Conservation (phyloP, 2,329 filamentous ascomycete species). For the Tolypocladium inflatum region DNA sequence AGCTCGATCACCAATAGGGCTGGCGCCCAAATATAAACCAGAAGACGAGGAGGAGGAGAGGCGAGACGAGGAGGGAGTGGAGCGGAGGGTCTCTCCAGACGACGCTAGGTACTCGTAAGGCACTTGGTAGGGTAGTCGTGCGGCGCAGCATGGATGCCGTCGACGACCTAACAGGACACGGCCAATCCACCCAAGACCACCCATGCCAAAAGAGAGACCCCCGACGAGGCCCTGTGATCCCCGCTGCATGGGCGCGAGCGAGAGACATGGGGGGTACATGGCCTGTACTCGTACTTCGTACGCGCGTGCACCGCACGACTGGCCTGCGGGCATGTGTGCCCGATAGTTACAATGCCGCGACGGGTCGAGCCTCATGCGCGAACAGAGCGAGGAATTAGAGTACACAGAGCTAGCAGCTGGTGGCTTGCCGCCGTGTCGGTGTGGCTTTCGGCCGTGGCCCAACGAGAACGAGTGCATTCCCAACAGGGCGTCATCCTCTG, state of each 20-base stretch:
- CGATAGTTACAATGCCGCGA: neutral
- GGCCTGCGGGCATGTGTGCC: too few relatives aligned
- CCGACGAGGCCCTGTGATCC: neutral
- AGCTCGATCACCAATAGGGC: neutral
- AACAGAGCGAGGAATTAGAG: neutral
- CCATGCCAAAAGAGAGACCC: neutral
- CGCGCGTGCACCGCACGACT: neutral
- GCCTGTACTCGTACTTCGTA: neutral
- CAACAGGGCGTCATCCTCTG: neutral
- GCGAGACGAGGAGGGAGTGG: neutral
- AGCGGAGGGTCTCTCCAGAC: neutral
- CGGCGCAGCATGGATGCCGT: neutral
- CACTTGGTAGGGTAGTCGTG: neutral
- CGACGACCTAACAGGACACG: neutral
- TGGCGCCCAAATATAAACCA: neutral
- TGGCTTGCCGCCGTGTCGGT: neutral
- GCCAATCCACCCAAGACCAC: neutral
- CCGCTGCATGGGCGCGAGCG: neutral
- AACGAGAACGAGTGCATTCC: neutral
- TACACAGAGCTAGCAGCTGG: neutral
- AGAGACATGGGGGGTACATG: neutral
- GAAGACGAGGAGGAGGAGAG: neutral
- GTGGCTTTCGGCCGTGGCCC: neutral
- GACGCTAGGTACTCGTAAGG: neutral
- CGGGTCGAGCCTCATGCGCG: neutral